phyloP scores from a whole-genome alignment of 176 grass and related monocot genomes.

The Oryza nivara region DNA sequence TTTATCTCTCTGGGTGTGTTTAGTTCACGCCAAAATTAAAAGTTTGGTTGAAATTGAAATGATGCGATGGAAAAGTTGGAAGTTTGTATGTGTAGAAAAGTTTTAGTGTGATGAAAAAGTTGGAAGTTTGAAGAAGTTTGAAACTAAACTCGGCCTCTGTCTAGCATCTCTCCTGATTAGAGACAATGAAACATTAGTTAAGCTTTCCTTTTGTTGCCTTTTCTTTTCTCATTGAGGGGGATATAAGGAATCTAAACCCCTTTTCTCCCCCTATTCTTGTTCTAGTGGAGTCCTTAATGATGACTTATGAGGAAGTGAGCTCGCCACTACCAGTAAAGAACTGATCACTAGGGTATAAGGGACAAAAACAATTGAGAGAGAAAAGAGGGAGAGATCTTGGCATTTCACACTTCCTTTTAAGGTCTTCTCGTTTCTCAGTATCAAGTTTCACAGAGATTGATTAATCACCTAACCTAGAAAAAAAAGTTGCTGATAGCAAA shows the following conservation, averaged over 20 bases:
- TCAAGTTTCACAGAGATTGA: background rate
- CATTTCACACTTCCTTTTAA: constrained; percentile 27
- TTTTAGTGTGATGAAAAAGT: too few relatives aligned
- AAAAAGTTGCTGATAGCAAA: background rate
- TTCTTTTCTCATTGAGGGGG: constrained; percentile 21
- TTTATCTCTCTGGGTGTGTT: background rate
- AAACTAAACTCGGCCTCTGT: too few relatives aligned
- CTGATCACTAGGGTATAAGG: background rate
- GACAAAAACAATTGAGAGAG: background rate
- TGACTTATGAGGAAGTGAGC: constrained; percentile 45
- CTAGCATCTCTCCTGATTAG: background rate
- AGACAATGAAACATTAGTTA: background rate
- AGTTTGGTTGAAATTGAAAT: too few relatives aligned
- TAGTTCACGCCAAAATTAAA: too few relatives aligned
- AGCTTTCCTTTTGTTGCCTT: background rate
- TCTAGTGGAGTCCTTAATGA: constrained; percentile 64
- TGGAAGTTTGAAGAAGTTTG: too few relatives aligned
- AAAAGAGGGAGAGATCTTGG: background rate
- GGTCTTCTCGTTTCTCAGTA: background rate
- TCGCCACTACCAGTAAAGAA: constrained; percentile 51
- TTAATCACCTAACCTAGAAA: background rate
- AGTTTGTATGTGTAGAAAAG: too few relatives aligned
- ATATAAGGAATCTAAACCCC: constrained; percentile 55
- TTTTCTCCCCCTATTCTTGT: constrained; percentile 42
- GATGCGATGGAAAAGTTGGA: rapidly evolving